Conservation (phyloP, 306 rosid genomes). For the Prunus dulcis region DNA sequence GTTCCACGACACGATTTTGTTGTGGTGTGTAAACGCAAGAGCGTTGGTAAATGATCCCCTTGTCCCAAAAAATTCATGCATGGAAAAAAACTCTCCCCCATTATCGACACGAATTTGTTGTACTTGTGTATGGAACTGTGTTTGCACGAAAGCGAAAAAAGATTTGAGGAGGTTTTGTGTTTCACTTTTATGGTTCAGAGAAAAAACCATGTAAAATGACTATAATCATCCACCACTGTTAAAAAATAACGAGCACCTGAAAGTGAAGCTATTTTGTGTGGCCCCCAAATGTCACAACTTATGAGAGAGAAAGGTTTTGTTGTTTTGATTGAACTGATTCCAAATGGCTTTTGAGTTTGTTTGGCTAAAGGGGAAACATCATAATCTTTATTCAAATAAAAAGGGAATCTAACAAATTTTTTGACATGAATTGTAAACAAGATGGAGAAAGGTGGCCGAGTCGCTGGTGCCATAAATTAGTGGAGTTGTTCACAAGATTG, state of each 20-base stretch:
- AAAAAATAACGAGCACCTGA: constrained; percentile 1
- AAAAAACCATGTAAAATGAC: background rate
- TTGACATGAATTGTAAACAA: background rate
- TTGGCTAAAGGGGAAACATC: constrained; percentile 12
- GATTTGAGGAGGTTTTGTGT: background rate
- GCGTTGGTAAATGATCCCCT: background rate
- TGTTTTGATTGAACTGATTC: background rate
- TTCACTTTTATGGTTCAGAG: background rate
- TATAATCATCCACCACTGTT: constrained; percentile 5
- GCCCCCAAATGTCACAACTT: constrained; percentile 7
- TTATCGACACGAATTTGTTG: background rate
- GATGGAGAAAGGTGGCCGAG: background rate
- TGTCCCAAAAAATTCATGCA: background rate
- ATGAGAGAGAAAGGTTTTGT: background rate
- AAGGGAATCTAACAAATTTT: background rate
- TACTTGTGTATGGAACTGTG: background rate
- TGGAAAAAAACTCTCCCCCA: background rate
- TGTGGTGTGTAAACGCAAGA: background rate
- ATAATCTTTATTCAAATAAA: background rate
- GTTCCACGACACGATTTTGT: background rate
- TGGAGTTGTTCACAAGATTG: background rate
- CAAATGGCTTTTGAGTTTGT: constrained; percentile 1
- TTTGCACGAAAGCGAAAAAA: background rate
- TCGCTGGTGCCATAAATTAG: background rate
- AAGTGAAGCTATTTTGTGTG: background rate